Evolutionary conservation across 1,139 yeast species (phyloP), one percentile per base, ranked within the genome.

Genomic region (Pichia cactophila): DNA sequence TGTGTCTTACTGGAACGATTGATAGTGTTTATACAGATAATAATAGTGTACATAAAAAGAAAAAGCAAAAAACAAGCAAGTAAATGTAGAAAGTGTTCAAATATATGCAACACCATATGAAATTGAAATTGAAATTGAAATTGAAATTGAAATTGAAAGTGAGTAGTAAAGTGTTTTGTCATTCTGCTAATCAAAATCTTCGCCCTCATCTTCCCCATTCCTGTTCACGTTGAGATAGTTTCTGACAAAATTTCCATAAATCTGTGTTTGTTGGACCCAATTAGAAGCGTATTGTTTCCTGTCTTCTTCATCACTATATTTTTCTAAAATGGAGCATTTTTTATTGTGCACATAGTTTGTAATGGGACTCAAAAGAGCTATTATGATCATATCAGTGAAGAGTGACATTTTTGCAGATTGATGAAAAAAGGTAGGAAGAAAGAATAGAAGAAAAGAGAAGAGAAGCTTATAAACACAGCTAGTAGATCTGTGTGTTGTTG

Each of bases 311-410:
- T 44, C 35, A 9, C 53, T 44, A 31, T 54, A 48, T 6, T 52
- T 42, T 26, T 52, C 52, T 6, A 54, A 28, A 16, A 54, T 48
- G 10, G 48, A 41, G 33, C 57, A 54, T 38, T 51, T 53, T 38
- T 54, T 54, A 37, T 51, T 51, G 33, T 54, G 48, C 16, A 51
- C 54, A 29, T 54, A 54, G 35, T 51, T 54, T 5, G 55, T 36
- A 4, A 54, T 36, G 3, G 57, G 57, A 9, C 49, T 46, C 11
- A 54, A 31, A 16, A 51, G 41, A 8, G 57, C 54, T 12, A 54
- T 51, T 12, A 54, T 48, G 3, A 53, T 37, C 54, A 54, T 51
- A 48, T 54, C 57, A 26, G 42, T 41, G 33, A 54, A 54, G 23
- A 51, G 40, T 8, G 56, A 43, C 57, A 54, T 54, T 10, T 29